Conservation (phyloP, 2,329 filamentous ascomycete species). For the Botrytis aclada region DNA sequence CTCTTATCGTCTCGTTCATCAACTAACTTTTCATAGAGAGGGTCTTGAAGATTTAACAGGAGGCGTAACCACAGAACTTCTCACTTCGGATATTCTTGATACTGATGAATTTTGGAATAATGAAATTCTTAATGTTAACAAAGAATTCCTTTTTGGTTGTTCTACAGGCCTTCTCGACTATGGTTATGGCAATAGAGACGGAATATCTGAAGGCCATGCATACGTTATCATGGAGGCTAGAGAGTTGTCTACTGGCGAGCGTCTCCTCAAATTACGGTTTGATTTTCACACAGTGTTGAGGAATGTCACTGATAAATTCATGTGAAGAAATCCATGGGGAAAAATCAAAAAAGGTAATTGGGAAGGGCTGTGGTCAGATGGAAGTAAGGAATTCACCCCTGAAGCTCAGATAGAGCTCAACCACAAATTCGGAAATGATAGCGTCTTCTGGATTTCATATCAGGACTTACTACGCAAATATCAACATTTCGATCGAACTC, state of each 20-base stretch:
- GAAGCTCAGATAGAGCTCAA: conserved; percentile 56
- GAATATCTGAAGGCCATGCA: conserved; percentile 57
- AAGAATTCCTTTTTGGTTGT: conserved; percentile 76
- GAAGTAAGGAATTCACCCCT: conserved; percentile 59
- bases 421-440: conserved; percentile 59
- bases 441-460: conserved; percentile 63
- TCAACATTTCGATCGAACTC: conserved; percentile 58
- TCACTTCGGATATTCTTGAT: conserved; percentile 70
- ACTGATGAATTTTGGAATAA: conserved; percentile 81
- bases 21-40: conserved; percentile 39
- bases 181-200: conserved; percentile 58
- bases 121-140: conserved; percentile 75
- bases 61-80: conserved; percentile 68
- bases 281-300: conserved; percentile 3
- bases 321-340: conserved; percentile 54
- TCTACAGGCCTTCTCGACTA: conserved; percentile 61
- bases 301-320: background rate
- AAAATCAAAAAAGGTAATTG: conserved; percentile 55
- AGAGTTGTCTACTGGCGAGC: conserved; percentile 49
- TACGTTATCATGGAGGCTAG: conserved; percentile 60
- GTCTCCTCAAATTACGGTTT: conserved; percentile 53
- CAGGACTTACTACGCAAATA: conserved; percentile 61
- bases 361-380: conserved; percentile 57
- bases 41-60: conserved; percentile 60
- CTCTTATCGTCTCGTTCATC: background rate